Conservation (phyloP, 306 rosid species). For the Begonia peltatifolia region DNA sequence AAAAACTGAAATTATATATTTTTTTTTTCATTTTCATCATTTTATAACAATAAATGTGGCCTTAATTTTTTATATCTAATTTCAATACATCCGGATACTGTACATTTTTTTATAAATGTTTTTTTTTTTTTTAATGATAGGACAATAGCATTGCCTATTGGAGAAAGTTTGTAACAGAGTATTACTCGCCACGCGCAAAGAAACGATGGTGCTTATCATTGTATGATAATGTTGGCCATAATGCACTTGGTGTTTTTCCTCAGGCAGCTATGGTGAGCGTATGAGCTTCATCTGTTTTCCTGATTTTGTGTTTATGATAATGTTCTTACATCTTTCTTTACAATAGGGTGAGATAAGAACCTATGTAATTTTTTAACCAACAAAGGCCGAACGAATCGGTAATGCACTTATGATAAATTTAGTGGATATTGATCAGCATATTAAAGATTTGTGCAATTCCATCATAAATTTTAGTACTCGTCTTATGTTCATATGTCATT, state of each 20-base stretch:
- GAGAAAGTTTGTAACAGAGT: conserved; percentile 31
- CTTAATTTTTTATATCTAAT: too few relatives aligned
- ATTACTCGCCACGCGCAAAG: conserved; percentile 26
- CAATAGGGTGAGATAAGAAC: too few relatives aligned
- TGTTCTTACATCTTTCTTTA: background rate
- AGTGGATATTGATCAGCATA: too few relatives aligned
- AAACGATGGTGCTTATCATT: conserved; percentile 30
- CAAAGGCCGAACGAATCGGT: too few relatives aligned
- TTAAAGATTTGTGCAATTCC: too few relatives aligned
- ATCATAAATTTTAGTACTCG: too few relatives aligned
- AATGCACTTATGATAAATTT: too few relatives aligned
- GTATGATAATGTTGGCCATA: conserved; percentile 20
- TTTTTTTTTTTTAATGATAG: conserved; percentile 1
- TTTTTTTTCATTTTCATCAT: background rate
- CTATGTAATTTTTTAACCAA: too few relatives aligned
- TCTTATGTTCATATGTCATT: too few relatives aligned
- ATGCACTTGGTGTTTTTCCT: conserved; percentile 13
- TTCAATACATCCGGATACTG: too few relatives aligned
- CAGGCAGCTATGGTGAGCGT: conserved; percentile 20
- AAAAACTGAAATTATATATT: background rate
- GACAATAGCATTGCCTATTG: conserved; percentile 27
- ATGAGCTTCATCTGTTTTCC: background rate
- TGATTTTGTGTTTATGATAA: background rate
- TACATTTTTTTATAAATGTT: too few relatives aligned
- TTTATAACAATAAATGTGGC: background rate